Evolutionary conservation across 345 rosid genomes (phyloP), one percentile per base, ranked within the genome.

Genomic region (Salix brachista): DNA sequence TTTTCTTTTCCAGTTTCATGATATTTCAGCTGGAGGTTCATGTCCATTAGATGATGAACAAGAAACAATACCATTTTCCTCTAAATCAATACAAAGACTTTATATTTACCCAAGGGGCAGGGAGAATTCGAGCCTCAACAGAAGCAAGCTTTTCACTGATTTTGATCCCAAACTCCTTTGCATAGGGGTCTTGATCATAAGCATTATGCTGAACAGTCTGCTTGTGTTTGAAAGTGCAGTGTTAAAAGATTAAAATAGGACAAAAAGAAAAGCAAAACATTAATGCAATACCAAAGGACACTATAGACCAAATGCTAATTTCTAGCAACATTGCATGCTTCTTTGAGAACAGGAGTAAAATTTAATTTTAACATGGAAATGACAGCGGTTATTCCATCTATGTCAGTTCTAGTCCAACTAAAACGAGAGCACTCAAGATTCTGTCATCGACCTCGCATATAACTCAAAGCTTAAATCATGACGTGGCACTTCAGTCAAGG

Each of bases 81-180:
- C 65, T 21, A 12, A 39, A 44, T 34, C 26, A 70, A n/a, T 23
- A 58, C 17, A 1, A 77, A 23, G 32, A 23, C 25, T 65, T 25
- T 14, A 28, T n/a, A 46, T 65, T 85, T 92, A 96, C 99, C 99
- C 99, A 94, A 19, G 99, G 98, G 8, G 99, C 96, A 80, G 99
- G 99, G 69, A 96, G 98, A 82, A 96, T 94, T n/a, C 99, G 87
- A 73, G 99, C 99, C 77, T 96, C 99, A 13, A 96, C 97, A 54
- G 97, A 90, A 52, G 99, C 97, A 77, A 91, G 81, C 82, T 91
- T 96, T 77, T 94, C 97, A 54, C 97, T 91, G 85, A 96, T 96
- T 16, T 91, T 94, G 52, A 96, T 84, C 64, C 97, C 99, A 78
- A 96, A 96, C 84, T 96, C 99, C 83, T 91, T 92, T 52, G 97